These are phyloP conservation scores for Scedosporium aurantiacum DNA, from an alignment of 2,329 filamentous ascomycete genomes.

Conservation along the genomic window DNA sequence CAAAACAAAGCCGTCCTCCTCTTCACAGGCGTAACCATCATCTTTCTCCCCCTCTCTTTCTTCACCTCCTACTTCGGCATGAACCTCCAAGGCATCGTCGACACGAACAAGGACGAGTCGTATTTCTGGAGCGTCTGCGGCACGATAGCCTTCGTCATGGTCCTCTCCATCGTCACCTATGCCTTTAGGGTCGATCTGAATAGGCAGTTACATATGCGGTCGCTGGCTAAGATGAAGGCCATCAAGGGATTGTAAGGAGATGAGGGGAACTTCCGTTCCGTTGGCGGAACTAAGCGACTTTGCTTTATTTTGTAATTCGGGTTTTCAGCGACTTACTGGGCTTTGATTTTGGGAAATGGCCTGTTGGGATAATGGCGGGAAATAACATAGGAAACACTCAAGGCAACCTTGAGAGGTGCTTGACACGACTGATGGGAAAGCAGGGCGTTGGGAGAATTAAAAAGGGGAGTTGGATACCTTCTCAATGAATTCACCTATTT, in stretches of 20 bases:
- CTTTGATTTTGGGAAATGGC: no score
- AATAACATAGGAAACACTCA: no score
- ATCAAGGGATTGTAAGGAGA: neutral
- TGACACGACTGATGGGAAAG: no score
- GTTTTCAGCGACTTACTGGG: no score
- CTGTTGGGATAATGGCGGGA: no score
- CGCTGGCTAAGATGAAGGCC: neutral
- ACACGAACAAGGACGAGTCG: neutral
- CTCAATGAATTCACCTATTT: no score
- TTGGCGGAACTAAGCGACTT: no score
- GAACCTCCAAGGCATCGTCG: conserved; percentile 24
- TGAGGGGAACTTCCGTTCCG: neutral
- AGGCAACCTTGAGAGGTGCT: no score
- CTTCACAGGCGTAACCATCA: conserved; percentile 52
- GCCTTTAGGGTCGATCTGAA: neutral
- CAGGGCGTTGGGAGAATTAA: no score
- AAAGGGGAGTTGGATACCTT: no score
- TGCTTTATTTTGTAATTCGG: no score
- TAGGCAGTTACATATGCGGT: neutral
- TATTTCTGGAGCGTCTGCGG: neutral
- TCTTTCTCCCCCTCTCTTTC: conserved; percentile 53
- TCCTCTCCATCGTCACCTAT: neutral
- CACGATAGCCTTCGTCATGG: neutral
- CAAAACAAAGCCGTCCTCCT: conserved; percentile 55
- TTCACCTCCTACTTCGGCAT: conserved; percentile 56